phyloP scores from a whole-genome alignment of 2,329 filamentous ascomycete species.

The Neocucurbitaria cava region DNA sequence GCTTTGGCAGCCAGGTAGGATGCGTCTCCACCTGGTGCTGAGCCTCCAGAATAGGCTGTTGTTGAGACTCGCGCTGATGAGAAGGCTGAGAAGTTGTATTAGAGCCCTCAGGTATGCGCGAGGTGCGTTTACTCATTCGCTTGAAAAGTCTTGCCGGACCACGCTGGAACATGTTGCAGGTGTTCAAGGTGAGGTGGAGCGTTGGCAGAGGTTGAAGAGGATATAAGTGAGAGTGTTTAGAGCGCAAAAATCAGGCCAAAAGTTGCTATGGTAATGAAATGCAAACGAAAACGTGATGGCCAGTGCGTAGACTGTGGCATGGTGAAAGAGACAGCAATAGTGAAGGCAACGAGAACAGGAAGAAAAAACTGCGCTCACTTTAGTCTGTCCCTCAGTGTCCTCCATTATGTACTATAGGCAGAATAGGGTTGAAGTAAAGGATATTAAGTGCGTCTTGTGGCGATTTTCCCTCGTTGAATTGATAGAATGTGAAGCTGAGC shows the following conservation, averaged over 20 bases:
- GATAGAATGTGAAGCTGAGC: background rate
- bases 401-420: background rate
- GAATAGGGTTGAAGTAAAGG: no score
- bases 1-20: background rate
- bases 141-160: slow-evolving; percentile 6
- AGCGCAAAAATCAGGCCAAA: background rate
- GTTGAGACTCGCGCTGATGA: background rate
- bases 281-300: background rate
- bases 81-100: background rate
- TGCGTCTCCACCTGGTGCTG: background rate
- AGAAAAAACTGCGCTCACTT: background rate
- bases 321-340: background rate
- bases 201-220: background rate
- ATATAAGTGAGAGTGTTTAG: background rate
- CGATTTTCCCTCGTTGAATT: background rate
- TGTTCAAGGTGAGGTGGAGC: background rate
- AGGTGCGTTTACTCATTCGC: background rate
- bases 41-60: background rate
- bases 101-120: background rate
- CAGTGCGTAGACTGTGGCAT: background rate
- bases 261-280: background rate
- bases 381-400: background rate
- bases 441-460: background rate
- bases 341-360: background rate
- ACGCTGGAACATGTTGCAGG: slow-evolving; percentile 6